Percentiles rank a stretch among this genome's conserved stretches.
Evolutionary conservation across 2,329 filamentous ascomycete species (phyloP).

Genomic region (Conoideocrella luteorostrata): DNA sequence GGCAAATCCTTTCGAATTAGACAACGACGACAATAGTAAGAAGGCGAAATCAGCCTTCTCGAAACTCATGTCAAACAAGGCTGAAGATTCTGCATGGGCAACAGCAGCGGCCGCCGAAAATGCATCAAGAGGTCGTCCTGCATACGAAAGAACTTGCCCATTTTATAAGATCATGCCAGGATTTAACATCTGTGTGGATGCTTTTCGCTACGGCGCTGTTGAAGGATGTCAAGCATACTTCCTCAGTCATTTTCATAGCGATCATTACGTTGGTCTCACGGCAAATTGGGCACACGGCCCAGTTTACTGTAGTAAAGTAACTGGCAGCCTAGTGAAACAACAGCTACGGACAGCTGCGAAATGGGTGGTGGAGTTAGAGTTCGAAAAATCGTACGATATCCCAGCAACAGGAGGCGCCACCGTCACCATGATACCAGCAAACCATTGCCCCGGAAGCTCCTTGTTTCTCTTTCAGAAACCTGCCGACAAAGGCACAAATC

Average conservation of each 20-base stretch:
- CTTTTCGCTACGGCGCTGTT: slow-evolving; percentile 90
- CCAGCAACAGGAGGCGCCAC: slow-evolving; percentile 68
- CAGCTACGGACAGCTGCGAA: slow-evolving; percentile 81
- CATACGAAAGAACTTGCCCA: slow-evolving; percentile 85
- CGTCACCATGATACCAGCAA: slow-evolving; percentile 93
- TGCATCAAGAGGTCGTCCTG: slow-evolving; percentile 73
- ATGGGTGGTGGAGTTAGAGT: slow-evolving; percentile 80
- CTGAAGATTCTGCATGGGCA: slow-evolving; percentile 86
- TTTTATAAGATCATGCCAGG: slow-evolving; percentile 98
- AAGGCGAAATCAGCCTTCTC: slow-evolving; percentile 69
- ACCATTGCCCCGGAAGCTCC: slow-evolving; percentile 93
- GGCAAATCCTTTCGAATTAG: slow-evolving; percentile 64
- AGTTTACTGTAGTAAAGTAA: slow-evolving; percentile 93
- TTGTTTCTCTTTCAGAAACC: slow-evolving; percentile 87
- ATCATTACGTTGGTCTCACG: slow-evolving; percentile 90
- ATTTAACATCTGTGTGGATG: slow-evolving; percentile 88
- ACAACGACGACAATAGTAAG: slow-evolving; percentile 25
- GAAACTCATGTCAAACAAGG: slow-evolving; percentile 86
- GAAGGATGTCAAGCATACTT: slow-evolving; percentile 93
- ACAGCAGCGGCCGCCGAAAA: slow-evolving; percentile 74
- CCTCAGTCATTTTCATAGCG: slow-evolving; percentile 94
- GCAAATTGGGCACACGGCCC: slow-evolving; percentile 86
- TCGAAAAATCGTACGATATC: slow-evolving; percentile 72
- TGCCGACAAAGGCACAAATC: slow-evolving; percentile 51
- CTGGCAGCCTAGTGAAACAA: slow-evolving; percentile 78